Conservation (phyloP, 164 flowering plant genomes). For the Magnolia sinica region DNA sequence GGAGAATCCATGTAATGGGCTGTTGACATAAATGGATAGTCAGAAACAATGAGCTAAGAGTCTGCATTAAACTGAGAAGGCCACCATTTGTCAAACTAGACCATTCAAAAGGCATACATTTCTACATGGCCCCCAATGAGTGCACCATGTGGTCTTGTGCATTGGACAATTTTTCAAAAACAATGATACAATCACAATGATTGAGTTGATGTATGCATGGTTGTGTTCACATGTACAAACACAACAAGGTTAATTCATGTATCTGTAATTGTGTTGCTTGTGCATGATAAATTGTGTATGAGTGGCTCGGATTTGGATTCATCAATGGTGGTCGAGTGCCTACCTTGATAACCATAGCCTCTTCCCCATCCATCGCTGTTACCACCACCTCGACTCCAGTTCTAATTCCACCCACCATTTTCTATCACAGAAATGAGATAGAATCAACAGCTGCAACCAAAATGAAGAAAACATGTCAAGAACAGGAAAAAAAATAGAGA, state of each 20-base stretch:
- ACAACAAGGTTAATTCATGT: neutral
- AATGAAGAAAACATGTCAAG: neutral
- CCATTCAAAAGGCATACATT: too few species aligned
- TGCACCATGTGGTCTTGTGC: neutral
- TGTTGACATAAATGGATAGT: too few species aligned
- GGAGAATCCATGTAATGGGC: neutral
- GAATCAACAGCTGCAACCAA: neutral
- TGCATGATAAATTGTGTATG: neutral
- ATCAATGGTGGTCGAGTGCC: neutral
- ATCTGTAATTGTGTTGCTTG: neutral
- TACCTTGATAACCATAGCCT: constrained; percentile 49
- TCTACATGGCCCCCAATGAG: neutral
- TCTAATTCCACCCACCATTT: constrained; percentile 39
- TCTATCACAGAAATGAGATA: constrained; percentile 25
- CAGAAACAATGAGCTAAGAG: too few species aligned
- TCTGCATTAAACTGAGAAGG: too few species aligned
- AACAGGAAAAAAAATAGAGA: too few species aligned
- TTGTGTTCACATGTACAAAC: neutral
- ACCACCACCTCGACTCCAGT: constrained; percentile 45
- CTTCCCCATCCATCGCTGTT: constrained; percentile 56
- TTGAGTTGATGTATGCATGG: too few species aligned
- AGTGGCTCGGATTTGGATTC: neutral
- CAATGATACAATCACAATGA: too few species aligned
- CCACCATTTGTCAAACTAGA: too few species aligned
- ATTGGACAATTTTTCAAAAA: neutral